Evolutionary conservation across 2,329 filamentous ascomycete genomes (phyloP).

Genomic region (Trichoderma sp.): DNA sequence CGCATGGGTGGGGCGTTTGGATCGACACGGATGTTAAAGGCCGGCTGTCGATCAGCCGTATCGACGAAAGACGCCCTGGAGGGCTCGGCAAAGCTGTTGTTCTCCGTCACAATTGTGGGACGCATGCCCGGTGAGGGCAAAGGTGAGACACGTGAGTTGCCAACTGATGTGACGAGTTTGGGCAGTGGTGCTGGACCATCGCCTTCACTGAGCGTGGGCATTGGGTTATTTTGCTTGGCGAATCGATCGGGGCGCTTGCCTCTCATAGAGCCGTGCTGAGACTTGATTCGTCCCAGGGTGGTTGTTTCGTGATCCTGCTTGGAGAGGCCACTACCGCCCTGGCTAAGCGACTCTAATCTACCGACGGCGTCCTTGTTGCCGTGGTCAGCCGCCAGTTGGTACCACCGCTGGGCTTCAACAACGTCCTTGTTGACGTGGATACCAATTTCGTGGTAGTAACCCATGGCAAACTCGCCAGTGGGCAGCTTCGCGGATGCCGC

Average conservation of each 20-base stretch:
- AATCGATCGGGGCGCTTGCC: constrained; percentile 63
- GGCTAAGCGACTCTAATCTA: constrained; percentile 80
- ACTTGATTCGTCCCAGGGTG: constrained; percentile 85
- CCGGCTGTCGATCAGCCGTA: constrained; percentile 45
- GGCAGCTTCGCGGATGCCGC: constrained; percentile 79
- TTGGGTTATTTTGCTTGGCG: constrained; percentile 50
- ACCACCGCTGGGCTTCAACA: constrained; percentile 83
- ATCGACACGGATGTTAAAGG: constrained; percentile 55
- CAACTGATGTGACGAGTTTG: constrained; percentile 26
- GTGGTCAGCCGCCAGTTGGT: constrained; percentile 82
- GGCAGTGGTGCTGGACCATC: constrained; percentile 28
- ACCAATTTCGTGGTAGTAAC: constrained; percentile 96
- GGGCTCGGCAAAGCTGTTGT: constrained; percentile 50
- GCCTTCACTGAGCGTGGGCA: constrained; percentile 53
- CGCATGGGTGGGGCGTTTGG: constrained; percentile 37
- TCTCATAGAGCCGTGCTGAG: constrained; percentile 69
- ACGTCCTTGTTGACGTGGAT: constrained; percentile 86
- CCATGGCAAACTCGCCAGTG: constrained; percentile 94
- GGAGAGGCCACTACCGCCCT: constrained; percentile 80
- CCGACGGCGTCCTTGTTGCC: constrained; percentile 87
- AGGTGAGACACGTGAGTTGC: constrained; percentile 41
- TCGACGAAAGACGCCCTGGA: constrained; percentile 41
- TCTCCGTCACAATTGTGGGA: constrained; percentile 42
- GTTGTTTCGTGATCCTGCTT: constrained; percentile 92
- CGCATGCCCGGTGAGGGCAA: constrained; percentile 45